Percentiles rank a stretch among this genome's conserved stretches.
phyloP scores from a whole-genome alignment of 441 rosid species.

The Euphorbia celastroides region DNA sequence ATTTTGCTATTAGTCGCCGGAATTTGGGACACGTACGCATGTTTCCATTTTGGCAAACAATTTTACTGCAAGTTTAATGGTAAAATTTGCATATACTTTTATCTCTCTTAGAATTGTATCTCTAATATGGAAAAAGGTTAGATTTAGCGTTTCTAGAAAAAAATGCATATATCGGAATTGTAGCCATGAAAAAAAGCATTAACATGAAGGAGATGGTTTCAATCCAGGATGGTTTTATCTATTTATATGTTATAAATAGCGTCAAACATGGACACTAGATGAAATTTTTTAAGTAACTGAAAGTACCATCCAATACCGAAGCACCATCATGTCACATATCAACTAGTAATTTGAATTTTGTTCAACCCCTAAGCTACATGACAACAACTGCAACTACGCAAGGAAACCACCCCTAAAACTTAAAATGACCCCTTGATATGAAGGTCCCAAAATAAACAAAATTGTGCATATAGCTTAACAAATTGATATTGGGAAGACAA shows the following conservation, averaged over 20 bases:
- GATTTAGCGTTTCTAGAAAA: too few relatives aligned
- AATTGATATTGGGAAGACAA: neutral
- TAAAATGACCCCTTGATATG: neutral
- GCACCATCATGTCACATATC: neutral
- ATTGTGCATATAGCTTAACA: neutral
- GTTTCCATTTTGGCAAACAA: neutral
- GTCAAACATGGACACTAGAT: too few relatives aligned
- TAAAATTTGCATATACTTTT: too few relatives aligned
- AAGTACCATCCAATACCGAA: neutral
- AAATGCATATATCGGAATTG: too few relatives aligned
- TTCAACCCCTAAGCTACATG: neutral
- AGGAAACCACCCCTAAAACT: constrained; percentile 1
- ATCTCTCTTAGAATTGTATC: too few relatives aligned
- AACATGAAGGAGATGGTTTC: too few relatives aligned
- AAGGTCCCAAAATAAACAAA: constrained; percentile 7
- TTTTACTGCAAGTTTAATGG: too few relatives aligned
- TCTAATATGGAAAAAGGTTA: too few relatives aligned
- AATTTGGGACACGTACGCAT: neutral
- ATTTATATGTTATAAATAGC: too few relatives aligned
- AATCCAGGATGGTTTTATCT: too few relatives aligned
- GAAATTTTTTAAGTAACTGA: too few relatives aligned
- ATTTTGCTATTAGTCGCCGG: neutral
- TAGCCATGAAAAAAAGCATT: too few relatives aligned
- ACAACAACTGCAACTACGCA: neutral
- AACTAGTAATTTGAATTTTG: neutral